phyloP scores from a whole-genome alignment of 352 stramenopile species.

The Peronospora farinosa region DNA sequence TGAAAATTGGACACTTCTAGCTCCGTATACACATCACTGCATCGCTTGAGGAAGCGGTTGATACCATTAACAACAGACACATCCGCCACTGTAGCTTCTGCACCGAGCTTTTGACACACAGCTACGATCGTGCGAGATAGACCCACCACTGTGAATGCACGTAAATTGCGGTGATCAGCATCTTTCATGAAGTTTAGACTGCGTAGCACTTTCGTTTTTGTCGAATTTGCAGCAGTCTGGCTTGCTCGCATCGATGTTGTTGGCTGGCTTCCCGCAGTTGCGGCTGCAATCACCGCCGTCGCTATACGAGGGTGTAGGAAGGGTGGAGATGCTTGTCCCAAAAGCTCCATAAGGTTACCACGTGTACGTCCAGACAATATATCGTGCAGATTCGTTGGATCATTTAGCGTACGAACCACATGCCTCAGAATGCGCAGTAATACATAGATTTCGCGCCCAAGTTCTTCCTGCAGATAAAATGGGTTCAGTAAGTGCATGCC shows the following conservation, averaged over 20 bases:
- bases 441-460: conserved; percentile 70
- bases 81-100: conserved; percentile 37
- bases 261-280: conserved; percentile 18
- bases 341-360: conserved; percentile 41
- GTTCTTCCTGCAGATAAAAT: conserved; percentile 36
- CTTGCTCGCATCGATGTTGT: conserved; percentile 8
- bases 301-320: conserved; percentile 59
- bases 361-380: conserved; percentile 45
- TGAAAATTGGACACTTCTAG: conserved; percentile 77
- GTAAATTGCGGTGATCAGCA: conserved; percentile 40
- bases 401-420: conserved; percentile 50
- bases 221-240: conserved; percentile 5
- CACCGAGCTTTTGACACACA: conserved; percentile 55
- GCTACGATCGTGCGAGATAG: conserved; percentile 54
- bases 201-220: conserved; percentile 39
- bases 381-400: conserved; percentile 35
- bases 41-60: conserved; percentile 60
- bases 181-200: conserved; percentile 45
- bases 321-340: conserved; percentile 50
- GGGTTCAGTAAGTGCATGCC: neutral
- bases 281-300: conserved; percentile 47
- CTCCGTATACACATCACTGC: conserved; percentile 62
- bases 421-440: conserved; percentile 56
- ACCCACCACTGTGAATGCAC: conserved; percentile 60
- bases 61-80: conserved; percentile 37